These are phyloP conservation scores for Davidsoniella eucalypti DNA, from an alignment of 2,329 filamentous ascomycete species.

Conservation along the genomic window DNA sequence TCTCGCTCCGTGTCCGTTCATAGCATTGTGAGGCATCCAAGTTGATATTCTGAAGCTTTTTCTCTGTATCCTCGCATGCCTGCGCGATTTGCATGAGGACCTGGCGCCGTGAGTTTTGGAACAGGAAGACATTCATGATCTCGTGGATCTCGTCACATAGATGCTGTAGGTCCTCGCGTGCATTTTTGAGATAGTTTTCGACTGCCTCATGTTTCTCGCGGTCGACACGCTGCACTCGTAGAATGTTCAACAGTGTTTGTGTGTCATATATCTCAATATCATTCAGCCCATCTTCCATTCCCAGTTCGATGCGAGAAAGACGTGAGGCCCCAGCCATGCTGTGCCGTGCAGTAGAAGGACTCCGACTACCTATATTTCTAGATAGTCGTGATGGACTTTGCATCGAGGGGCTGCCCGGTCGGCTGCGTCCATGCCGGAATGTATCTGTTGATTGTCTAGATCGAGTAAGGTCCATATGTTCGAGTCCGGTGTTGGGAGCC, in stretches of 20 bases:
- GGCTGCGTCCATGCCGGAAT: not conserved
- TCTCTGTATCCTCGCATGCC: conserved; percentile 35
- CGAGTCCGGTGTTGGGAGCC: not conserved
- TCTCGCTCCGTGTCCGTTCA: conserved; percentile 19
- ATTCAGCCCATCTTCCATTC: conserved; percentile 36
- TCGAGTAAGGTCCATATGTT: not conserved
- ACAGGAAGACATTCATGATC: conserved; percentile 75
- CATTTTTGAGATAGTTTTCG: conserved; percentile 60
- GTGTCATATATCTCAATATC: conserved; percentile 36
- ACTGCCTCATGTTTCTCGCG: conserved; percentile 79
- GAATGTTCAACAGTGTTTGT: conserved; percentile 47
- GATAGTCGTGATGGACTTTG: not conserved
- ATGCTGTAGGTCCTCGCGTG: conserved; percentile 45
- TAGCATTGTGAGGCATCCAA: conserved; percentile 23
- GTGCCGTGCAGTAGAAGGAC: not conserved
- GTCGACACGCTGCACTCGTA: conserved; percentile 63
- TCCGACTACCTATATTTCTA: not conserved
- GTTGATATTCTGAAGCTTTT: conserved; percentile 25
- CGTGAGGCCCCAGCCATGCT: conserved; percentile 10
- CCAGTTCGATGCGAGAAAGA: conserved; percentile 26
- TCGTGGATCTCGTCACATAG: conserved; percentile 64
- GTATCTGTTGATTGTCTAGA: not conserved
- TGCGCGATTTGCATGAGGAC: conserved; percentile 54
- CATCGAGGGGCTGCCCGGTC: not conserved
- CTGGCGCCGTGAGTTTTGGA: conserved; percentile 70